These are phyloP conservation scores for Melaleuca quinquenervia DNA, from an alignment of 345 rosid species.

Conservation along the genomic window DNA sequence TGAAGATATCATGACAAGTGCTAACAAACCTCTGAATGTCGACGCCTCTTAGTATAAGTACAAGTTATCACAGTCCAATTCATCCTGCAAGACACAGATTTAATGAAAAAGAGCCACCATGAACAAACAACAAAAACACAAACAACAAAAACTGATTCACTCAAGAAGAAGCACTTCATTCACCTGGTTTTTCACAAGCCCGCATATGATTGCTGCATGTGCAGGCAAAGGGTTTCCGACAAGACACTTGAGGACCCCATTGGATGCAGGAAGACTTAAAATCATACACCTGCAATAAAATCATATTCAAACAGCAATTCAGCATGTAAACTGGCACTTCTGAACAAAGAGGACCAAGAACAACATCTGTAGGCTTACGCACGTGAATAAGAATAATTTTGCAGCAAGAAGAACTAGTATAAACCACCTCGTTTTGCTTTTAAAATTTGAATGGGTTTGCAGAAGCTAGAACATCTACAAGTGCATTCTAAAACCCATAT, in stretches of 20 bases:
- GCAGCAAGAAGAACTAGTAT: too few relatives aligned
- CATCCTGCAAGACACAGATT: not conserved
- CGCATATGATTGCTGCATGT: constrained; percentile 79
- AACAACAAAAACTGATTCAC: not conserved
- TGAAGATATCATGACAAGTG: not conserved
- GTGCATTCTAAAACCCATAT: not conserved
- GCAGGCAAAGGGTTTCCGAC: constrained; percentile 66
- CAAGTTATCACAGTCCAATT: not conserved
- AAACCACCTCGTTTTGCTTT: not conserved
- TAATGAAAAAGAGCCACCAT: not conserved
- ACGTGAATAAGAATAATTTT: not conserved
- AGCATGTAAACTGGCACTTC: not conserved
- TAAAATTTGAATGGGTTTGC: not conserved
- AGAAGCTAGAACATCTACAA: not conserved
- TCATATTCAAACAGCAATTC: not conserved
- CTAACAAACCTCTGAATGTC: constrained; percentile 51
- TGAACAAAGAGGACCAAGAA: not conserved
- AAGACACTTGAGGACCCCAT: constrained; percentile 77
- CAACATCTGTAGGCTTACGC: not conserved
- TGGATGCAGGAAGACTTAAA: constrained; percentile 86
- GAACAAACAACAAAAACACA: constrained; percentile 1
- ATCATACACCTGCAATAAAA: constrained; percentile 69
- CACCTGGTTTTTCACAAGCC: constrained; percentile 91
- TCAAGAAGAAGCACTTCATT: not conserved
- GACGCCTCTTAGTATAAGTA: constrained; percentile 8